Conservation (phyloP, 2,329 filamentous ascomycete species). For the Colletotrichum tofieldiae region DNA sequence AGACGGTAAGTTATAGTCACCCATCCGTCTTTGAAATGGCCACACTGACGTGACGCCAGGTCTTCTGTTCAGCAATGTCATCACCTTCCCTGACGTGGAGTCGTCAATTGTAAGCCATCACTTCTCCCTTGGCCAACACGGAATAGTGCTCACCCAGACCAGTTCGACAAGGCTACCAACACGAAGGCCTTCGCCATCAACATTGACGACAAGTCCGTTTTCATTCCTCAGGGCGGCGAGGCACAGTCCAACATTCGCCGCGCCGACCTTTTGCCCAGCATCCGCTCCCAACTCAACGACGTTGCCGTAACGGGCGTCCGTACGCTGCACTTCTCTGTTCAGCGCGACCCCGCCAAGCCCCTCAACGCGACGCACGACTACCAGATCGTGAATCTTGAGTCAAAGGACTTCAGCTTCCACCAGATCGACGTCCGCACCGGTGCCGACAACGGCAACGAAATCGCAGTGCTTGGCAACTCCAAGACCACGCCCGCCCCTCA, state of each 20-base stretch:
- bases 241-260: constrained; percentile 62
- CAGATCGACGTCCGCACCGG: constrained; percentile 44
- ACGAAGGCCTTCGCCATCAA: constrained; percentile 45
- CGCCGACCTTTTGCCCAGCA: constrained; percentile 60
- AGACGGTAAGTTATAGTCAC: constrained; percentile 37
- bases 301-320: constrained; percentile 59
- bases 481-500: constrained; percentile 18
- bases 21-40: background rate
- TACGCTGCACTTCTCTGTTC: constrained; percentile 63
- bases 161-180: constrained; percentile 43
- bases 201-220: constrained; percentile 59
- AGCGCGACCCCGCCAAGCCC: constrained; percentile 56
- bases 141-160: background rate
- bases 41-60: constrained; percentile 5
- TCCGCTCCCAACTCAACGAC: constrained; percentile 55
- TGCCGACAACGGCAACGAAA: constrained; percentile 56
- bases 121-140: background rate
- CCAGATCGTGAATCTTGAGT: constrained; percentile 48
- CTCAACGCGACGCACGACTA: constrained; percentile 65
- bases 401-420: constrained; percentile 42
- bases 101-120: constrained; percentile 32
- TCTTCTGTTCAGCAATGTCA: constrained; percentile 41
- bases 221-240: constrained; percentile 53
- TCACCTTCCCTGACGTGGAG: constrained; percentile 41
- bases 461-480: constrained; percentile 43